Evolutionary conservation across 305 asterid genomes (phyloP).

Genomic region (Nicotiana rustica): DNA sequence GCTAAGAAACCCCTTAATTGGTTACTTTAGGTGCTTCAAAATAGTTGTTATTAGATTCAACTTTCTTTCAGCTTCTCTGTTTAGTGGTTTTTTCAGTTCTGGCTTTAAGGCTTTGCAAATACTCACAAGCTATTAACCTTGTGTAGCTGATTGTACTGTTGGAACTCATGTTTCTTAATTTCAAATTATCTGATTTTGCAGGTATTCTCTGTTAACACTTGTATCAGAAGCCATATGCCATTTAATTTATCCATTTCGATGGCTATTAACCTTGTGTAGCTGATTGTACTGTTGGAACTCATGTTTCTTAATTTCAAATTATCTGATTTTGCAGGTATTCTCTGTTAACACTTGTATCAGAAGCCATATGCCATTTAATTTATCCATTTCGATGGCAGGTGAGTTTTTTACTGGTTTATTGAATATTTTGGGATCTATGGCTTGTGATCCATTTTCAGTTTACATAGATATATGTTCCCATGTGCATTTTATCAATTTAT

Average conservation of each 20-base stretch:
- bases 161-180: constrained; percentile 26
- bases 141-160: constrained; percentile 16
- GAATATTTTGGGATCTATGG: constrained; percentile 28
- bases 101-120: constrained; percentile 22
- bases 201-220: constrained; percentile 95
- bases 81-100: background rate
- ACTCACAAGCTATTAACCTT: constrained; percentile 18
- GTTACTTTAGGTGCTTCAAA: background rate
- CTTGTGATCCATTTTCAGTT: constrained; percentile 39
- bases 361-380: constrained; percentile 96
- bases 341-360: constrained; percentile 93
- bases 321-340: constrained; percentile 76
- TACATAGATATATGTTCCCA: background rate
- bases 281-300: constrained; percentile 10
- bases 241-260: constrained; percentile 95
- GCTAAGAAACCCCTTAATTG: background rate
- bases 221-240: constrained; percentile 98
- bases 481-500: constrained; percentile 9
- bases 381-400: constrained; percentile 99
- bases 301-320: constrained; percentile 13
- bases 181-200: constrained; percentile 48
- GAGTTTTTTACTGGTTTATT: constrained; percentile 31
- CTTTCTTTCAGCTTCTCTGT: background rate
- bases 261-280: constrained; percentile 53
- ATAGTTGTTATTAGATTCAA: background rate